Evolutionary conservation across 2,329 filamentous ascomycete genomes (phyloP).

Genomic region (Fusarium miscanthi): DNA sequence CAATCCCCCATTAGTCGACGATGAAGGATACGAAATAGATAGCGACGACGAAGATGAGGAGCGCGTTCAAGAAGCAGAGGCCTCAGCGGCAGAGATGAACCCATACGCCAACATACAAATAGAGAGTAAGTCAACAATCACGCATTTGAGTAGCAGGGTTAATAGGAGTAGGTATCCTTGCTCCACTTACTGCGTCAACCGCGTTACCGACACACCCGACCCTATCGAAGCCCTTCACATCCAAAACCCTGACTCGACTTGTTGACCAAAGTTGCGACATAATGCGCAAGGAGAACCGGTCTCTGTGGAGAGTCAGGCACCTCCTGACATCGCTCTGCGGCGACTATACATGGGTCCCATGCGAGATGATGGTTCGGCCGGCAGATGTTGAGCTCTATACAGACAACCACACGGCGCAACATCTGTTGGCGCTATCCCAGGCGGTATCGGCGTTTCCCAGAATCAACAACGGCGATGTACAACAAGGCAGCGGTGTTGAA

Average conservation of each 20-base stretch:
- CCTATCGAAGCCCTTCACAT: slow-evolving; percentile 78
- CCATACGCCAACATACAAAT: slow-evolving; percentile 78
- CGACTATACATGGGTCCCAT: slow-evolving; percentile 76
- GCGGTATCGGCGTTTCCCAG: slow-evolving; percentile 22
- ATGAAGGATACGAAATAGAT: slow-evolving; percentile 81
- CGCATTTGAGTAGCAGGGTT: slow-evolving; percentile 37
- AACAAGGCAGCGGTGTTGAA: slow-evolving; percentile 25
- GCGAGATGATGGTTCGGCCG: slow-evolving; percentile 66
- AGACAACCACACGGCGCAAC: slow-evolving; percentile 57
- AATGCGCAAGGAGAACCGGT: slow-evolving; percentile 78
- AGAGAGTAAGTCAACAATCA: slow-evolving; percentile 66
- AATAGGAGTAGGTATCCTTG: slow-evolving; percentile 71
- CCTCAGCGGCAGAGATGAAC: slow-evolving; percentile 74
- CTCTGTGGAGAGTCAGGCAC: slow-evolving; percentile 79
- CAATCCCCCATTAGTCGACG: slow-evolving; percentile 78
- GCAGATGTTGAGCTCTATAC: slow-evolving; percentile 67
- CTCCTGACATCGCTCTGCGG: slow-evolving; percentile 79
- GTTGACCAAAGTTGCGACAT: slow-evolving; percentile 75
- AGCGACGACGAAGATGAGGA: slow-evolving; percentile 78
- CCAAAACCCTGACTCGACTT: slow-evolving; percentile 77
- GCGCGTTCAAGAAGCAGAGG: slow-evolving; percentile 68
- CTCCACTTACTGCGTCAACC: slow-evolving; percentile 78
- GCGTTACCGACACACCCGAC: slow-evolving; percentile 80
- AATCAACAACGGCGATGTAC: slow-evolving; percentile 41
- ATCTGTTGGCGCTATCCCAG: slow-evolving; percentile 49